phyloP scores from a whole-genome alignment of 2,329 filamentous ascomycete genomes.

The Fusarium xylarioides region DNA sequence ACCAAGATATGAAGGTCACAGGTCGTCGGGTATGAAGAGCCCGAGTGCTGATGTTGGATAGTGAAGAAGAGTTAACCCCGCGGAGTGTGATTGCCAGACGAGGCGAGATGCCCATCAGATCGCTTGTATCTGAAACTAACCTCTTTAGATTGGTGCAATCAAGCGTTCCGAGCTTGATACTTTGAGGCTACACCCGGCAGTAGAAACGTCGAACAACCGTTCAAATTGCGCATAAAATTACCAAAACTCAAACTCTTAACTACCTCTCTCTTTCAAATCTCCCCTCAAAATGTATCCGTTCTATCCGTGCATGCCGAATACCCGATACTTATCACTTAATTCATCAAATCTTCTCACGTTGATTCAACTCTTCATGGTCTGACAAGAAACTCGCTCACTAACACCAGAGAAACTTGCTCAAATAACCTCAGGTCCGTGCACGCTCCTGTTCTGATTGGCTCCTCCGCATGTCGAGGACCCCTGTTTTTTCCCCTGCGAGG shows the following conservation, averaged over 20 bases:
- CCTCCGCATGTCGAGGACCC: conserved; percentile 22
- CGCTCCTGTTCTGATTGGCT: conserved; percentile 28
- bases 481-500: conserved; percentile 5
- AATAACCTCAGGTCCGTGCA: conserved; percentile 47
- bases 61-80: conserved; percentile 6
- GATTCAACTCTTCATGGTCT: not conserved
- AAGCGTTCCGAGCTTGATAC: not conserved
- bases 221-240: not conserved
- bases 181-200: not conserved
- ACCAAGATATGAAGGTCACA: not conserved
- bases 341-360: not conserved
- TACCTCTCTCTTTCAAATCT: not conserved
- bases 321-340: not conserved
- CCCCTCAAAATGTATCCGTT: not conserved
- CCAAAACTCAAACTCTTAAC: not conserved
- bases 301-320: conserved; percentile 32
- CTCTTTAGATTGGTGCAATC: not conserved
- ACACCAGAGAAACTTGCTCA: conserved; percentile 50
- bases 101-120: not conserved
- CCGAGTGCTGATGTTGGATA: conserved; percentile 3
- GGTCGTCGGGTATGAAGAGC: not conserved
- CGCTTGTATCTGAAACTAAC: not conserved
- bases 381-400: conserved; percentile 24
- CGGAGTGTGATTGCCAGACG: not conserved
- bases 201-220: not conserved